Percentiles rank a stretch among this genome's conserved stretches.
Evolutionary conservation across 352 stramenopile genomes (phyloP).

Genomic region (Globisporangium okanoganense): DNA sequence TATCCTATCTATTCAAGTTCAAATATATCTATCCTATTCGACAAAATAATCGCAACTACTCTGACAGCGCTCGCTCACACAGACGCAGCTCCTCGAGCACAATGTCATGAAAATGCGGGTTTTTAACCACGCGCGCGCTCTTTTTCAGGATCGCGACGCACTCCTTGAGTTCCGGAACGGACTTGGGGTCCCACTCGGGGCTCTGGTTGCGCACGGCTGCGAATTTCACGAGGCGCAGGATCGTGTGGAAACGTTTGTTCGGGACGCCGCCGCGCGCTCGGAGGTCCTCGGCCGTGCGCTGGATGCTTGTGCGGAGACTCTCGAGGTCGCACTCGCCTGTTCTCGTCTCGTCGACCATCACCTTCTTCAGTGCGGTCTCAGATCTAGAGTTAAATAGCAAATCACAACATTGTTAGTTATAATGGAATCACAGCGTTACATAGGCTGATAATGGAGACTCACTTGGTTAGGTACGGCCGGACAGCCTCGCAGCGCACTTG

Average conservation of each 20-base stretch:
- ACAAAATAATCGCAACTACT: not conserved
- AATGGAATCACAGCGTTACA: not conserved
- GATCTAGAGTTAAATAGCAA: not conserved
- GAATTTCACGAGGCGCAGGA: not conserved
- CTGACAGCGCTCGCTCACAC: not conserved
- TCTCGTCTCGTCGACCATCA: not conserved
- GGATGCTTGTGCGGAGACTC: not conserved
- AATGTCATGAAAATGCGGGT: not conserved
- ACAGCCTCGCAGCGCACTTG: not conserved
- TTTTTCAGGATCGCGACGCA: not conserved
- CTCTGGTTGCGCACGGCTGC: constrained; percentile 1
- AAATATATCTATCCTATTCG: too few relatives aligned
- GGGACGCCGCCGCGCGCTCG: not conserved
- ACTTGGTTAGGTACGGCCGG: not conserved
- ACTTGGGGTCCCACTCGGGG: not conserved
- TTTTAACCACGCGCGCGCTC: not conserved
- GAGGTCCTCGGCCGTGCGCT: not conserved
- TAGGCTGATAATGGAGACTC: not conserved
- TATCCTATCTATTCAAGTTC: too few relatives aligned
- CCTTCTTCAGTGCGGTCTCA: not conserved
- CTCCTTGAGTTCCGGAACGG: not conserved
- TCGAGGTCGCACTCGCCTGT: not conserved
- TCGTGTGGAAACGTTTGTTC: not conserved
- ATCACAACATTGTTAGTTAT: not conserved
- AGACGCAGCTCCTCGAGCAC: not conserved